phyloP scores from a whole-genome alignment of 208 protist species.

The Kentomonas sorsogonicus region DNA sequence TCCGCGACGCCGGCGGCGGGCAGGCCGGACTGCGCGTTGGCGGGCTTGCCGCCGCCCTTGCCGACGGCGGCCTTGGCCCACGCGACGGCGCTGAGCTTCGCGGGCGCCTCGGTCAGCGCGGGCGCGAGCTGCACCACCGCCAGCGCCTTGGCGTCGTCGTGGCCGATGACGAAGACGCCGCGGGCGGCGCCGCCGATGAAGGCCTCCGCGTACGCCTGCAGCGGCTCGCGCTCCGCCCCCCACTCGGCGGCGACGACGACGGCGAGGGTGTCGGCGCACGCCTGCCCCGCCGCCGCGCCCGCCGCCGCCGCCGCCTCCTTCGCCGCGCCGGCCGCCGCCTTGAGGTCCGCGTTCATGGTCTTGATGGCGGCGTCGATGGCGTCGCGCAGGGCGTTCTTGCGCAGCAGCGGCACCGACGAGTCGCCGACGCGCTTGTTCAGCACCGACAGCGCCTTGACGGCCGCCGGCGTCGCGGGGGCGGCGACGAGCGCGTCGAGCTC shows the following conservation, averaged over 20 bases:
- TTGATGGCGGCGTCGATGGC: constrained; percentile 79
- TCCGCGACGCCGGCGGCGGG: constrained; percentile 31
- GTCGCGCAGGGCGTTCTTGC: constrained; percentile 80
- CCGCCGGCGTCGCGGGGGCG: constrained; percentile 33
- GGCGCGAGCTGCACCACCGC: constrained; percentile 70
- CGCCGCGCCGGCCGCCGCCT: constrained; percentile 46
- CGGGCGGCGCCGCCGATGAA: constrained; percentile 48
- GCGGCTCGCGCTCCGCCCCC: constrained; percentile 79
- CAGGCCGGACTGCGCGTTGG: constrained; percentile 83
- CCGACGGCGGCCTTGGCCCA: constrained; percentile 82
- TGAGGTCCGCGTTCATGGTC: constrained; percentile 55
- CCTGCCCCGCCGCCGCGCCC: constrained; percentile 46
- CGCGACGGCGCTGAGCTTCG: constrained; percentile 71
- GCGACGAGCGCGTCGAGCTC: constrained; percentile 46
- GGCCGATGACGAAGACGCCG: constrained; percentile 71
- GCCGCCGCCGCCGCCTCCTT: constrained; percentile 65
- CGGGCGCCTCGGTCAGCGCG: constrained; percentile 46
- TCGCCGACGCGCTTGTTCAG: constrained; percentile 89
- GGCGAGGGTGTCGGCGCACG: constrained; percentile 37
- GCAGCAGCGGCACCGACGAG: constrained; percentile 56
- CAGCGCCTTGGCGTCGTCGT: constrained; percentile 62
- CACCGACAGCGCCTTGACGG: constrained; percentile 83
- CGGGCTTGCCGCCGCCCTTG: constrained; percentile 89
- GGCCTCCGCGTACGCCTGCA: constrained; percentile 77
- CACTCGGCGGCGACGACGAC: constrained; percentile 43